Evolutionary conservation across 2,329 filamentous ascomycete species (phyloP).

Genomic region (Phyllosticta ampelicida): DNA sequence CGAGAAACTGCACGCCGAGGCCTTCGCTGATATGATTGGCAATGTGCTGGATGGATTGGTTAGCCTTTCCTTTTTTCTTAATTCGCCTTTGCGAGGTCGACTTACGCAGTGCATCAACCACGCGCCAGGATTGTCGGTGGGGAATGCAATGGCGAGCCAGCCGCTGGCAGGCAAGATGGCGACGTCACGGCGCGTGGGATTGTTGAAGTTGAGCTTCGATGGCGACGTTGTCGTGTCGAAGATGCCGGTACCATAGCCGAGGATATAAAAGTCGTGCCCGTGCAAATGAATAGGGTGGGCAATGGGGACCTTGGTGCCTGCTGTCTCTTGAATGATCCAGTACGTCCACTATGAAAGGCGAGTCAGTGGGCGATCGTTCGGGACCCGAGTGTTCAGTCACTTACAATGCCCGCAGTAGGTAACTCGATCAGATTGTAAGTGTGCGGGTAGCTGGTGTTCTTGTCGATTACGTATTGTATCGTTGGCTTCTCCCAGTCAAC

Average conservation of each 20-base stretch:
- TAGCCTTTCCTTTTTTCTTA: not conserved
- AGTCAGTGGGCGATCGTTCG: slow-evolving; percentile 10
- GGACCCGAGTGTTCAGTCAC: not conserved
- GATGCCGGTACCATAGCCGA: slow-evolving; percentile 21
- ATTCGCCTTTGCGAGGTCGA: not conserved
- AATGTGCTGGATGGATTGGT: not conserved
- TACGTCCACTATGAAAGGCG: slow-evolving; percentile 24
- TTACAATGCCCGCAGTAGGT: slow-evolving; percentile 20
- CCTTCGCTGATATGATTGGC: slow-evolving; percentile 52
- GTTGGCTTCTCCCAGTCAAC: slow-evolving; percentile 36
- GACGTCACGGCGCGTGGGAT: slow-evolving; percentile 23
- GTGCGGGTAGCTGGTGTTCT: slow-evolving; percentile 30
- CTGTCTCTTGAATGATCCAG: slow-evolving; percentile 33
- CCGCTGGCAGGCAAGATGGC: slow-evolving; percentile 20
- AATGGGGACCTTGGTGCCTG: slow-evolving; percentile 18
- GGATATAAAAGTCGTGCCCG: slow-evolving; percentile 24
- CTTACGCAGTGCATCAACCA: slow-evolving; percentile 20
- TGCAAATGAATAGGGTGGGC: slow-evolving; percentile 22
- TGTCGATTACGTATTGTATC: slow-evolving; percentile 32
- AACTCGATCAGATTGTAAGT: slow-evolving; percentile 32
- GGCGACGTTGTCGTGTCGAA: slow-evolving; percentile 16
- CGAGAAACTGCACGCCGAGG: slow-evolving; percentile 43
- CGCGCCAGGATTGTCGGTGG: slow-evolving; percentile 38
- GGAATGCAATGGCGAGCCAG: slow-evolving; percentile 40
- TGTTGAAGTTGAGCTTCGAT: slow-evolving; percentile 21